phyloP scores from a whole-genome alignment of 768 basidiomycete genomes.

The Suillus hirtellus region DNA sequence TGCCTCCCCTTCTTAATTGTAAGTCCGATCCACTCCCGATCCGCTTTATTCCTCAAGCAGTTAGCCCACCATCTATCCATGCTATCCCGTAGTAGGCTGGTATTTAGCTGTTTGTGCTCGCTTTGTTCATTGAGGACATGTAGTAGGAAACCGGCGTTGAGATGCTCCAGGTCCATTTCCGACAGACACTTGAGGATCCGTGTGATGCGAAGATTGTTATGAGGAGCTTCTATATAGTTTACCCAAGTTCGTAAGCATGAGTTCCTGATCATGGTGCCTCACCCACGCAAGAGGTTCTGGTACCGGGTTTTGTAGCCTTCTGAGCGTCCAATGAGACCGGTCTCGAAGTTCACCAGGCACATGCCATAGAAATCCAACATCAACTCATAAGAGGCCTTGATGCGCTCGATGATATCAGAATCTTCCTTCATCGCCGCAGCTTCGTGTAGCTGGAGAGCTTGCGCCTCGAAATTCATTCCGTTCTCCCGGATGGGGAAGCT shows the following conservation, averaged over 20 bases:
- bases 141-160: slow-evolving; percentile 67
- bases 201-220: slow-evolving; percentile 77
- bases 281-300: slow-evolving; percentile 66
- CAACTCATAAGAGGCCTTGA: slow-evolving; percentile 62
- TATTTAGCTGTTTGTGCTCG: slow-evolving; percentile 51
- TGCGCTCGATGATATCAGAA: slow-evolving; percentile 45
- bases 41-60: slow-evolving; percentile 62
- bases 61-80: slow-evolving; percentile 83
- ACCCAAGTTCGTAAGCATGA: slow-evolving; percentile 1
- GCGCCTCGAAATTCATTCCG: slow-evolving; percentile 69
- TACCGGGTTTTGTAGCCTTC: slow-evolving; percentile 56
- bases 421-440: slow-evolving; percentile 55
- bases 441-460: slow-evolving; percentile 69
- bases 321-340: slow-evolving; percentile 59
- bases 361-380: slow-evolving; percentile 86
- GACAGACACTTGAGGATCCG: slow-evolving; percentile 77
- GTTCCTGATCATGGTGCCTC: neutral
- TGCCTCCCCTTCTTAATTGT: slow-evolving; percentile 52
- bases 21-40: slow-evolving; percentile 55
- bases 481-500: slow-evolving; percentile 76
- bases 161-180: slow-evolving; percentile 63
- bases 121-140: slow-evolving; percentile 73
- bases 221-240: slow-evolving; percentile 52
- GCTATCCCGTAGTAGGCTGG: slow-evolving; percentile 49
- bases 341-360: slow-evolving; percentile 55